These are phyloP conservation scores for Rhododendron kiyosumense DNA, from an alignment of 148 eudicot species.

Conservation along the genomic window DNA sequence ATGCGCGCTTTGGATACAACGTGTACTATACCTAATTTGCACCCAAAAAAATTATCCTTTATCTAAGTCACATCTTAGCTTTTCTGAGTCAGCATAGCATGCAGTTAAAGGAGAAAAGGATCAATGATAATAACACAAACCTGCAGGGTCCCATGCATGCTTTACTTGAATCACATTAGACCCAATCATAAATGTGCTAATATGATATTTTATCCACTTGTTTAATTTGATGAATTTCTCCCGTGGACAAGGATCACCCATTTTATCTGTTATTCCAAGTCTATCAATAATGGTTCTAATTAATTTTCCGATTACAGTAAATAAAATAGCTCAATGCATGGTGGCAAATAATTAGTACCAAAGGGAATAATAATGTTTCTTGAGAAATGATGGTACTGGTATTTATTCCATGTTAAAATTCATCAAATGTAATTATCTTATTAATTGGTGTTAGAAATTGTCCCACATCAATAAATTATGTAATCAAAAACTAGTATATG, in stretches of 20 bases:
- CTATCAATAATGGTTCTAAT: not conserved
- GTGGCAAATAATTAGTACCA: not conserved
- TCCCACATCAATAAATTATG: too few relatives aligned
- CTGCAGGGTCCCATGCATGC: not conserved
- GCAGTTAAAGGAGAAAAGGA: not conserved
- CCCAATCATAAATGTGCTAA: not conserved
- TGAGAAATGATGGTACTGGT: not conserved
- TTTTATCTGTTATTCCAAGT: not conserved
- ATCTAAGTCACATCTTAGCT: not conserved
- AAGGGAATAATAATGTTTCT: not conserved
- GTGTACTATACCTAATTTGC: too few relatives aligned
- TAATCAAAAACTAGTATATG: too few relatives aligned
- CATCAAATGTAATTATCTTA: not conserved
- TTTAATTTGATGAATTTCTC: not conserved
- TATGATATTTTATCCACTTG: not conserved
- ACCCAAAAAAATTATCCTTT: not conserved
- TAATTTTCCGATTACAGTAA: too few relatives aligned
- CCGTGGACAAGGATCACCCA: not conserved
- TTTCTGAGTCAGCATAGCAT: conserved; percentile 6
- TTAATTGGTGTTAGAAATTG: not conserved
- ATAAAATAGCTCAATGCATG: not conserved
- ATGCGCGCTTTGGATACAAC: too few relatives aligned
- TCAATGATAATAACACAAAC: not conserved
- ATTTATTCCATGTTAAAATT: not conserved
- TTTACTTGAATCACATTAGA: not conserved